Base-by-base conservation (phyloP, 129 eudicot species). In the Heracleum sosnowskyi region DNA sequence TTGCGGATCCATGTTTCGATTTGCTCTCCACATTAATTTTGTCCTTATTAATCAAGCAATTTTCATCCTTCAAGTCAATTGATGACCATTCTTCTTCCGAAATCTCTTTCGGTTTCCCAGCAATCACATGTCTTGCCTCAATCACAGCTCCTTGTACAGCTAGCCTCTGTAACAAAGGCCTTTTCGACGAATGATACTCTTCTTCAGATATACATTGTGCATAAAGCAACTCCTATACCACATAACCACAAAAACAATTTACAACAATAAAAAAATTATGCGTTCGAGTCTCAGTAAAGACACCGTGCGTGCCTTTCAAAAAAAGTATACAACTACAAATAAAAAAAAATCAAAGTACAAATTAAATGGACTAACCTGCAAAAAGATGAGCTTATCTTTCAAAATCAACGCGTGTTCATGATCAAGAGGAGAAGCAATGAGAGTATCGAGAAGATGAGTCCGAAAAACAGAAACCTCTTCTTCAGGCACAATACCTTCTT, bases 161-260 rank as follows among this genome's bases (percentile, higher is more conserved):
- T 74, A 92, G 82, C 70, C 95, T 90, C 79, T 92, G 97, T 77
- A 96, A 22, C 83, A 96, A 82, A 36, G 99, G 97, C 78, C 90
- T 81, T 85, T 96, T 92, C 29, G 99, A 96, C 15, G 91, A 82
- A 69, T 96, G 99, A 77, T 96, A 92, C 84, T 96, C 99, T 63
- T 92, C 99, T 68, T 86, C 96, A 12, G 99, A 60, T 86, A 96
- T 96, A 79, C 97, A 92, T 74, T 90, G 89, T 62, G 93, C 97
- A 86, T 92, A 89, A 39, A 90, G 35, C 16, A 96, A 84, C 84
- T 96, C 99, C 99, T 95, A 68, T n/a, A 85, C 64, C 81, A 70
- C 57, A 73, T 31, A 73, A 20, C 33, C 60, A 20, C 5, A 64
- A 69, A 40, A n/a, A 63, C 64, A n/a, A 12, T 26, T 40, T 22